A percentile compares a stretch with the other conserved stretches of the same genome.
phyloP scores from a whole-genome alignment of 371 early-diverging fungal species.

The Blakeslea trispora region DNA sequence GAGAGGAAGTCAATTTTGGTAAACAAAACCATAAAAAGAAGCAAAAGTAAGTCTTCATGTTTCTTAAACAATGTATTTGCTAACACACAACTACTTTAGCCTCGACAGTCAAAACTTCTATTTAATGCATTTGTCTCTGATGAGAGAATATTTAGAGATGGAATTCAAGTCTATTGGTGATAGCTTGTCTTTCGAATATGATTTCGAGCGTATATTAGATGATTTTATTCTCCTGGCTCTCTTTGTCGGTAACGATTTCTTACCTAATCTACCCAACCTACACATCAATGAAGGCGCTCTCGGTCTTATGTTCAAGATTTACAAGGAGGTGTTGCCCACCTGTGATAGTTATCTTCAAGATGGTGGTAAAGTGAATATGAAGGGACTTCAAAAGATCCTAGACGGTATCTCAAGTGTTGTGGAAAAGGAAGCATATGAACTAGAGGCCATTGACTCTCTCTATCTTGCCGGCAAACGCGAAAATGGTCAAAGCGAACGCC shows the following conservation, averaged over 20 bases:
- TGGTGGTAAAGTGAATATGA: constrained; percentile 73
- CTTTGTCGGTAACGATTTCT: constrained; percentile 98
- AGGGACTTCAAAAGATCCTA: constrained; percentile 65
- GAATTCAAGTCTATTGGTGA: constrained; percentile 72
- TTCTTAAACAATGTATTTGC: no score
- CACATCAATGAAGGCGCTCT: constrained; percentile 96
- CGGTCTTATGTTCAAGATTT: constrained; percentile 82
- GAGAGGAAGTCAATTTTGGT: constrained; percentile 96
- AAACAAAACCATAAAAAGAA: constrained; percentile 59
- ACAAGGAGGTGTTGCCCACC: constrained; percentile 71
- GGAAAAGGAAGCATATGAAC: constrained; percentile 71
- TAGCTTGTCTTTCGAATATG: constrained; percentile 64
- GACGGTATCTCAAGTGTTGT: constrained; percentile 55
- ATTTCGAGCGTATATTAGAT: constrained; percentile 93
- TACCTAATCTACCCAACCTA: constrained; percentile 94
- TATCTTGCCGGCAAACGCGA: constrained; percentile 63
- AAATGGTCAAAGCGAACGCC: constrained; percentile 45
- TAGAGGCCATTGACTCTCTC: constrained; percentile 58
- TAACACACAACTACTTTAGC: constrained; percentile 21
- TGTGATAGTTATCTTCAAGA: constrained; percentile 87
- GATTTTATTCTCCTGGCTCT: constrained; percentile 95
- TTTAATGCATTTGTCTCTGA: constrained; percentile 81
- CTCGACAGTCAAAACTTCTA: constrained; percentile 70
- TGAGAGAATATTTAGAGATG: constrained; percentile 91
- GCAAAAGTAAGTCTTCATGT: constrained; percentile 35